Base-by-base conservation (phyloP, 192 early-diverging fungal genomes). In the Rhizoclosmatium globosum region DNA sequence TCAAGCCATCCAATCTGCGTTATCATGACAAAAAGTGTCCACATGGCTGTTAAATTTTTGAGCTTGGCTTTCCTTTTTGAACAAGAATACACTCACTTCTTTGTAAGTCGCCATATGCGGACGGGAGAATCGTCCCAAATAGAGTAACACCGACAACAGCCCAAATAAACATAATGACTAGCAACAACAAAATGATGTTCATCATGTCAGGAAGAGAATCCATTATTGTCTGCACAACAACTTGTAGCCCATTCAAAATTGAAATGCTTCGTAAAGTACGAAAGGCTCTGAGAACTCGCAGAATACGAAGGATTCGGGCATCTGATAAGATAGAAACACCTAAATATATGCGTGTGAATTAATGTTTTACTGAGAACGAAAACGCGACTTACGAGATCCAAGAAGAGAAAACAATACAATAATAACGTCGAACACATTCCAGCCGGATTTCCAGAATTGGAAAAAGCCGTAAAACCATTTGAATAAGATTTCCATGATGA, bases 1-100 rank as follows among this genome's bases (percentile, higher is more conserved):
- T 79, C 74, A 47, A 81, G n/a, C 85, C 85, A 86, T 38, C 85
- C 83, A 57, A 82, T 82, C 50, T 83, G 81, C 9, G 80, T 82
- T 11, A 81, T 65, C 60, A 80, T 79, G 4, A 84, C 64, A 53
- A 84, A 86, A 13, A 85, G 46, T 3, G 81, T 82, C 59, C 78
- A 82, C 77, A 82, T 80, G 39, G 79, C 81, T 82, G 21, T 2
- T 53, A 62, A 41, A 42, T 41, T 21, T 38, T 76, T 45, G 31
- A 31, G 31, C 31, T 31, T 31, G 31, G 31, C 0, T 31, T 31
- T 31, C 31, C 31, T 0, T 31, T 53, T 53, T 53, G 6, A 53
- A 53, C 50, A 13, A 7, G 17, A 53, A 13, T 17, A 0, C 50
- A 53, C 66, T 39, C 39, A 68, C 66, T 68, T 15, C 78, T 48